These are phyloP conservation scores for Xylaria sp. DNA, from an alignment of 2,329 filamentous ascomycete genomes.

Conservation along the genomic window DNA sequence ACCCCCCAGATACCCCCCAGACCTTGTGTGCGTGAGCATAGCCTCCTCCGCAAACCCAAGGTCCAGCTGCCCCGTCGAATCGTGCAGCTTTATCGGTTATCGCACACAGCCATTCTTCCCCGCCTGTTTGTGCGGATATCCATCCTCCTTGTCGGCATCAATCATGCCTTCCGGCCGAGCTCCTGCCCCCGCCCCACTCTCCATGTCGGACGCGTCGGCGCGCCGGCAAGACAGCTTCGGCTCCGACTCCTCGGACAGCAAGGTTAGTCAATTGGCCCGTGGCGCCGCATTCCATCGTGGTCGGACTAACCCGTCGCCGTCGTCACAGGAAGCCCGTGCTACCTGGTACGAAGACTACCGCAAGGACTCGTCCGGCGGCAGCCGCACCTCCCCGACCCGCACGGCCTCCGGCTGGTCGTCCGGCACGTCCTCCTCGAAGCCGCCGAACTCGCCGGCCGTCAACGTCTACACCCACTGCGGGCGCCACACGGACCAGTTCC, in stretches of 20 bases:
- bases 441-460: slow-evolving; percentile 43
- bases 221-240: slow-evolving; percentile 31
- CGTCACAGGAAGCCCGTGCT: not conserved
- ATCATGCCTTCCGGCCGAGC: slow-evolving; percentile 29
- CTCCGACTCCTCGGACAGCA: slow-evolving; percentile 28
- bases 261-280: slow-evolving; percentile 25
- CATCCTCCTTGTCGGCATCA: slow-evolving; percentile 6
- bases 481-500: slow-evolving; percentile 56
- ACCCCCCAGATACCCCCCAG: too few species aligned
- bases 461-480: slow-evolving; percentile 60
- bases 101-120: not conserved
- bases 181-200: slow-evolving; percentile 22
- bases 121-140: not conserved
- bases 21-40: not conserved
- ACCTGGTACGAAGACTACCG: slow-evolving; percentile 16
- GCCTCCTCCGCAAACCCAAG: not conserved
- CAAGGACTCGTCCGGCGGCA: slow-evolving; percentile 6
- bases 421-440: slow-evolving; percentile 30
- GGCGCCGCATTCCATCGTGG: slow-evolving; percentile 2
- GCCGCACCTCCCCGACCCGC: slow-evolving; percentile 9
- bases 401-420: slow-evolving; percentile 9
- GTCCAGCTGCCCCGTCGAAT: not conserved
- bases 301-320: slow-evolving; percentile 8
- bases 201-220: slow-evolving; percentile 19
- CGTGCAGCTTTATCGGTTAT: not conserved